A percentile compares a stretch with the other conserved stretches of the same genome.
Evolutionary conservation across 768 basidiomycete species (phyloP).

Genomic region (Termitomyces sp.): DNA sequence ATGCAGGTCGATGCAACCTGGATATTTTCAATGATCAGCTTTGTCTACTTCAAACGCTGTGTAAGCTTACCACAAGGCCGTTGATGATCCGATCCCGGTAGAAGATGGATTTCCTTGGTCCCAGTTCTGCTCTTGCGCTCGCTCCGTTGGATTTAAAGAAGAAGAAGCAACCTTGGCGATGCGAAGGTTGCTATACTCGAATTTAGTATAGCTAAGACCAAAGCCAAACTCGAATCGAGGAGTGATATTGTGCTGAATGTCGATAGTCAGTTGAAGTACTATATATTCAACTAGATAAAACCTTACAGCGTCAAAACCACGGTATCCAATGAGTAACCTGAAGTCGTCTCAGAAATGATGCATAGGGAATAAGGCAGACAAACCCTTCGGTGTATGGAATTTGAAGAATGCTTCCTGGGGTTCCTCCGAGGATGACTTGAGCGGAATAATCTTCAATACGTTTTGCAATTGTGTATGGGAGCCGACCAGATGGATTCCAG

Average conservation of each 20-base stretch:
- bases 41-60: conserved; percentile 2
- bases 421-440: conserved; percentile 37
- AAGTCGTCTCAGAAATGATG: conserved; percentile 15
- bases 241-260: conserved; percentile 55
- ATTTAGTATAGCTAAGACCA: conserved; percentile 83
- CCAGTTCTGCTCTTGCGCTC: conserved; percentile 46
- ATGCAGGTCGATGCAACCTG: conserved; percentile 66
- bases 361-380: conserved; percentile 4
- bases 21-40: background rate
- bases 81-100: conserved; percentile 52
- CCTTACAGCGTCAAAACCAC: conserved; percentile 64
- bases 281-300: conserved; percentile 9
- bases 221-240: conserved; percentile 90
- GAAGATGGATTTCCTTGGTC: conserved; percentile 55
- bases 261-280: background rate
- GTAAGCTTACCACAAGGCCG: conserved; percentile 51
- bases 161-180: conserved; percentile 38
- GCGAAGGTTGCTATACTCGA: conserved; percentile 62
- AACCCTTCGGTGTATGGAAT: conserved; percentile 60
- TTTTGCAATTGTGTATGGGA: conserved; percentile 78
- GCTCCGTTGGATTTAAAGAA: conserved; percentile 30
- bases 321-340: conserved; percentile 67
- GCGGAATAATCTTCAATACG: conserved; percentile 53
- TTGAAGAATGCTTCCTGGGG: conserved; percentile 34
- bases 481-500: conserved; percentile 63